Percentiles rank a stretch among this genome's conserved stretches.
These are phyloP conservation scores for Mercurialis annua DNA, from an alignment of 345 rosid species.

Conservation along the genomic window DNA sequence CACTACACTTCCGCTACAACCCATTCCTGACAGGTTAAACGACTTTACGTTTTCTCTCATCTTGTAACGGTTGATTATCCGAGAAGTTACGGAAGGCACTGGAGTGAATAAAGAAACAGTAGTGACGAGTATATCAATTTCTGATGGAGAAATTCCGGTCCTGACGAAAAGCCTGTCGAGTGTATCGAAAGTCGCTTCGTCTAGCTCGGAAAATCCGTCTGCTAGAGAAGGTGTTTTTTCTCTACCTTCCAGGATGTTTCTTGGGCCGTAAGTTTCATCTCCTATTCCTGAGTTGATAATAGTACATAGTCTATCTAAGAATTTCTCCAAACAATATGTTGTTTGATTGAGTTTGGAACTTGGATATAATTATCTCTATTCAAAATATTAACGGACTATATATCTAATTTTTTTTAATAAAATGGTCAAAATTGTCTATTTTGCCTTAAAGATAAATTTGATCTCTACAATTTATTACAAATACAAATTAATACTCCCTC, in stretches of 20 bases:
- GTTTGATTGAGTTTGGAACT: no score
- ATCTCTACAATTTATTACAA: no score
- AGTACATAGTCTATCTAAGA: no score
- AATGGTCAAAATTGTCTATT: no score
- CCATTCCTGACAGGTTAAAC: conserved; percentile 69
- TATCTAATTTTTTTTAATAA: no score
- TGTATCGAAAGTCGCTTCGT: conserved; percentile 50
- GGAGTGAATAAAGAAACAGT: conserved; percentile 66
- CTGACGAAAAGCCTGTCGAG: conserved; percentile 52
- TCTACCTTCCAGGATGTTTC: conserved; percentile 44
- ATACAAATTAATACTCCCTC: no score
- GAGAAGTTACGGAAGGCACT: conserved; percentile 56
- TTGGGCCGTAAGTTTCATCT: conserved; percentile 65
- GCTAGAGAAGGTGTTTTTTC: conserved; percentile 40
- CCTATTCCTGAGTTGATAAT: conserved; percentile 68
- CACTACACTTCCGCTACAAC: conserved; percentile 57
- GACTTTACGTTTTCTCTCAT: conserved; percentile 56
- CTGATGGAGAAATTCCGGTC: conserved; percentile 46
- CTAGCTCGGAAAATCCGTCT: conserved; percentile 50
- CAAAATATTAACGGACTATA: no score
- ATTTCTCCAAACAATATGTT: no score
- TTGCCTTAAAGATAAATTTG: no score
- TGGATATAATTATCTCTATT: no score
- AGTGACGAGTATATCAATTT: conserved; percentile 57
- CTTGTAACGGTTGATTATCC: conserved; percentile 62